These are phyloP conservation scores for Phytophthora sojae DNA, from an alignment of 352 stramenopile species.

Conservation along the genomic window DNA sequence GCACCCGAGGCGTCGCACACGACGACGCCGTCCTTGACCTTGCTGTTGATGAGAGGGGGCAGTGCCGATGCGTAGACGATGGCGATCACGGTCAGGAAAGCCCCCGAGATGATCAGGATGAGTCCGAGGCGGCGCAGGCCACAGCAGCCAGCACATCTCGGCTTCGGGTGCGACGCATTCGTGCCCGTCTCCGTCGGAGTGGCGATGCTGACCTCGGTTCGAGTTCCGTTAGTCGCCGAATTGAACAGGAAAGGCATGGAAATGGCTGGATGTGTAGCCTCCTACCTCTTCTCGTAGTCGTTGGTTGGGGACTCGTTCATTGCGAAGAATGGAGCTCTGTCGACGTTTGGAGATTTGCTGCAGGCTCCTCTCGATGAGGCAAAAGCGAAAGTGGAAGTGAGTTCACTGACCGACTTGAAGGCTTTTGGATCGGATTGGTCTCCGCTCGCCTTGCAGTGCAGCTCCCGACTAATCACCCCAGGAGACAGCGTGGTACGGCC, in stretches of 20 bases:
- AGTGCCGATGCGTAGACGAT: slow-evolving; percentile 54
- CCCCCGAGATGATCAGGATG: slow-evolving; percentile 40
- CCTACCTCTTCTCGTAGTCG: slow-evolving; percentile 23
- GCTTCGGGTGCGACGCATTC: slow-evolving; percentile 3
- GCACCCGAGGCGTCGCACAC: slow-evolving; percentile 43
- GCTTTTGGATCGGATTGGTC: background rate
- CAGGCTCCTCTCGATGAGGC: background rate
- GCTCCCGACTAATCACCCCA: slow-evolving; percentile 13
- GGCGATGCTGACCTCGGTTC: slow-evolving; percentile 6
- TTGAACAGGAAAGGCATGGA: background rate
- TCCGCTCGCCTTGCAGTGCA: background rate
- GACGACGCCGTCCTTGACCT: slow-evolving; percentile 49
- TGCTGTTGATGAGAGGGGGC: slow-evolving; percentile 46
- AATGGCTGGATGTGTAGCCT: too few species aligned
- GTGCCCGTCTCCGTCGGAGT: slow-evolving; percentile 12
- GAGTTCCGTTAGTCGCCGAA: background rate
- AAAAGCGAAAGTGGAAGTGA: slow-evolving; percentile 22
- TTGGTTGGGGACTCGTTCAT: slow-evolving; percentile 22
- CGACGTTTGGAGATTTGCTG: background rate
- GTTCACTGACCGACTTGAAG: slow-evolving; percentile 7
- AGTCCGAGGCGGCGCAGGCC: slow-evolving; percentile 38
- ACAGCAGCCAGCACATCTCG: slow-evolving; percentile 21
- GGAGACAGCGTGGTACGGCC: slow-evolving; percentile 1
- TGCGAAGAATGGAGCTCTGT: background rate
- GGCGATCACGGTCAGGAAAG: slow-evolving; percentile 42